Evolutionary conservation across 306 rosid species (phyloP).

Genomic region (Crataegus laevigata): DNA sequence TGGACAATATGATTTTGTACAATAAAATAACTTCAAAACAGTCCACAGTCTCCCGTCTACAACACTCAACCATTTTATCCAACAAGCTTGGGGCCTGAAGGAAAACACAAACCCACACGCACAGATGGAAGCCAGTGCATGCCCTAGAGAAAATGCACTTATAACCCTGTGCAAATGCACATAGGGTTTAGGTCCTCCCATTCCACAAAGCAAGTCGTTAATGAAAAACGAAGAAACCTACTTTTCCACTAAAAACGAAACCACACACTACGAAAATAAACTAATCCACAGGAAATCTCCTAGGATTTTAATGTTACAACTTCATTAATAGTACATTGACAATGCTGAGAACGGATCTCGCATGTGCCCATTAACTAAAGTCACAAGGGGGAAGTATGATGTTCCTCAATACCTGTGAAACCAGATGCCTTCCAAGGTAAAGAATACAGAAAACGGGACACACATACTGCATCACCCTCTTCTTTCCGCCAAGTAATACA

Average conservation of each 20-base stretch:
- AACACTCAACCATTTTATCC: too few species aligned
- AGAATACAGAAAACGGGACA: background rate
- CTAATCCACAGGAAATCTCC: slow-evolving; percentile 2
- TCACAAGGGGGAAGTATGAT: background rate
- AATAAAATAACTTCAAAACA: too few species aligned
- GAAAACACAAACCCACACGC: too few species aligned
- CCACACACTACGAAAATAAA: background rate
- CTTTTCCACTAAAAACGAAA: background rate
- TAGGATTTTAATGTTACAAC: slow-evolving; percentile 2
- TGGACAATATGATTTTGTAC: too few species aligned
- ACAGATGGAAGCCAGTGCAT: too few species aligned
- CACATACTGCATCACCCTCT: background rate
- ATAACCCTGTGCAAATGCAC: background rate
- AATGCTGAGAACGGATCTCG: background rate
- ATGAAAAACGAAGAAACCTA: background rate
- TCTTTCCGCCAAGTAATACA: background rate
- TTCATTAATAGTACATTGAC: background rate
- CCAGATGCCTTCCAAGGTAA: slow-evolving; percentile 3
- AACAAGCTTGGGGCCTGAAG: too few species aligned
- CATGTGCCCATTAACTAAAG: background rate
- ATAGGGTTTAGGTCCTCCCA: background rate
- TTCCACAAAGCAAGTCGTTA: background rate
- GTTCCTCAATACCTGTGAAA: background rate
- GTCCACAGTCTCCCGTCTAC: too few species aligned
- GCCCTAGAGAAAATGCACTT: too few species aligned